Base-by-base conservation (phyloP, 108 stramenopile species). In the Heterococcus sp. region DNA sequence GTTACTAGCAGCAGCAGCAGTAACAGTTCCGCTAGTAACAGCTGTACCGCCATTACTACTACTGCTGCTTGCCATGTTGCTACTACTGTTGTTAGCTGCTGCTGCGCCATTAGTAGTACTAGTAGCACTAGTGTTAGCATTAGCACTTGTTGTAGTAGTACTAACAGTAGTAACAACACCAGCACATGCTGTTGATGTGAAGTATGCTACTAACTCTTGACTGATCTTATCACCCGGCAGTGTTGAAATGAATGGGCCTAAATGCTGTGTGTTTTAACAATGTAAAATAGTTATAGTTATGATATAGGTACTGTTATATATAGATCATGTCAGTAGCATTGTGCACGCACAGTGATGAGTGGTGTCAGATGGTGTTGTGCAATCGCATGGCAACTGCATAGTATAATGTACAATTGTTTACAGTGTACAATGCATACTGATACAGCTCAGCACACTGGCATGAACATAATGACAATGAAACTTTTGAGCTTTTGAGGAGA, bases 161-260 rank as follows among this genome's bases (percentile, higher is more conserved):
- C n/a, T n/a, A n/a, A n/a, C 93, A 91, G 46, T 21, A 21, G 46
- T 21, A 58, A 21, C 8, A 2, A 93, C 92, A 3, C 74, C 87
- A 31, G 88, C 91, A 37, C 72, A 84, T 33, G 94, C 93, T 75
- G 96, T 91, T 40, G 84, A 89, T 64, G 90, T 86, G 76, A 93
- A 98, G 68, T 92, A 93, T 32, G 78, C 84, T 65, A 98, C 80
- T 5, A 98, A 79, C 11, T 86, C 88, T 21, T 69, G 46, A 32
- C 69, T 83, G 29, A 90, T 75, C 32, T 75, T 78, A 1, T 75
- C 82, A 1, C 82, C 69, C 14, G 89, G 87, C 30, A 91, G 71
- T 0, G 88, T 89, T 33, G 86, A 75, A 32, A 91, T 88, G 68
- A 91, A 89, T 29, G 78, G 71, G 26, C 91, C 91, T 0, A 90